Conservation (phyloP, 345 rosid species). For the Heritiera littoralis region DNA sequence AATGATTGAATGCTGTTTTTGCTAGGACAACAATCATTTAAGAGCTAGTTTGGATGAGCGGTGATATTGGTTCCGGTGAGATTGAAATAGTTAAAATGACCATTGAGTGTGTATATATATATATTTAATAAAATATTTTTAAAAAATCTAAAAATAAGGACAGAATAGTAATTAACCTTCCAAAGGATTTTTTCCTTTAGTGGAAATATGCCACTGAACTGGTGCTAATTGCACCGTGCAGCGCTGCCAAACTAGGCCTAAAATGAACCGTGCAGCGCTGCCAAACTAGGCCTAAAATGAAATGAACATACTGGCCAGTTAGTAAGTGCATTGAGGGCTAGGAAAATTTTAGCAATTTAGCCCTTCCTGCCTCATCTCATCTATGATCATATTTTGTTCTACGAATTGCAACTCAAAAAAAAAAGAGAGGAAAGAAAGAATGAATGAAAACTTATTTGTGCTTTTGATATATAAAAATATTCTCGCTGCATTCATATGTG, state of each 20-base stretch:
- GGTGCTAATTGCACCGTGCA: too few species aligned
- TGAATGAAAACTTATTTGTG: neutral
- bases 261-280: too few species aligned
- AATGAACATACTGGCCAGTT: neutral
- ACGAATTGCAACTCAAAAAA: neutral
- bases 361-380: neutral
- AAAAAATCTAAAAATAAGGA: too few species aligned
- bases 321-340: neutral
- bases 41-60: neutral
- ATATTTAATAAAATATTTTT: too few species aligned
- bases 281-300: neutral
- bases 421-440: neutral
- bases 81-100: too few species aligned
- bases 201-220: too few species aligned
- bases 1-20: too few species aligned
- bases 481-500: neutral
- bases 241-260: too few species aligned
- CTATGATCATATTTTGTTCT: neutral
- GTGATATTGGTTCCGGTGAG: too few species aligned
- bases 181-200: too few species aligned
- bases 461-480: neutral
- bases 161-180: too few species aligned
- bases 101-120: too few species aligned
- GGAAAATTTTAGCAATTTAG: neutral
- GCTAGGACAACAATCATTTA: neutral